phyloP scores from a whole-genome alignment of 495 filamentous ascomycete genomes.

The Penicillium verhagenii region DNA sequence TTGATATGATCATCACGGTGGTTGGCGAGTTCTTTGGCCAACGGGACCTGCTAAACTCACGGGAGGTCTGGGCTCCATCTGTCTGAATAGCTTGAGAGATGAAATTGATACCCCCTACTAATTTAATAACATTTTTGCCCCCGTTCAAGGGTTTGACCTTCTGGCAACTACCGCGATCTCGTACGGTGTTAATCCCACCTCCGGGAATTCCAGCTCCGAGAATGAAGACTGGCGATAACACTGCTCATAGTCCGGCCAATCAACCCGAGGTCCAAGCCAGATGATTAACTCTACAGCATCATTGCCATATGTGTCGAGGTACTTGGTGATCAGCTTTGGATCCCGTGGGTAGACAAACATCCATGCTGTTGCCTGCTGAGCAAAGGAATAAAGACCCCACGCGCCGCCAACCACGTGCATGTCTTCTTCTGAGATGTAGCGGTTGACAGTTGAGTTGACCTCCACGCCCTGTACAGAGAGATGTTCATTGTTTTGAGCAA shows the following conservation, averaged over 20 bases:
- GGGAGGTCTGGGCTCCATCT: conserved; percentile 48
- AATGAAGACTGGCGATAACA: conserved; percentile 22
- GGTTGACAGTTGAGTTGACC: conserved; percentile 41
- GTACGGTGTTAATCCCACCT: conserved; percentile 32
- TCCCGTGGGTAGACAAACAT: conserved; percentile 59
- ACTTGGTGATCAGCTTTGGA: conserved; percentile 41
- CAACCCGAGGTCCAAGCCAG: conserved; percentile 51
- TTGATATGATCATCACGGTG: conserved; percentile 91
- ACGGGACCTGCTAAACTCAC: conserved; percentile 74
- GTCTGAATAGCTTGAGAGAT: not conserved
- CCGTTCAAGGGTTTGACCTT: not conserved
- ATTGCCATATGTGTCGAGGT: conserved; percentile 33
- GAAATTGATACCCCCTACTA: conserved; percentile 22
- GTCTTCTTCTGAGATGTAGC: conserved; percentile 42
- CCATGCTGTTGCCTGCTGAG: conserved; percentile 42
- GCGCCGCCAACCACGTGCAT: conserved; percentile 44
- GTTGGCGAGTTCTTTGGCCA: conserved; percentile 91
- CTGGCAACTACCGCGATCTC: conserved; percentile 32
- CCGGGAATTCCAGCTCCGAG: conserved; percentile 22
- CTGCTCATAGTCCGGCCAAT: conserved; percentile 46
- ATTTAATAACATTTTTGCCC: not conserved
- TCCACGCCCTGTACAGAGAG: conserved; percentile 46
- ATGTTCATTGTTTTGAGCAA: conserved; percentile 25
- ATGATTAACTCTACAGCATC: conserved; percentile 35
- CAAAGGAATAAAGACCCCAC: conserved; percentile 36